These are phyloP conservation scores for Vitis cinerea DNA, from an alignment of 164 flowering plant genomes.

Conservation along the genomic window DNA sequence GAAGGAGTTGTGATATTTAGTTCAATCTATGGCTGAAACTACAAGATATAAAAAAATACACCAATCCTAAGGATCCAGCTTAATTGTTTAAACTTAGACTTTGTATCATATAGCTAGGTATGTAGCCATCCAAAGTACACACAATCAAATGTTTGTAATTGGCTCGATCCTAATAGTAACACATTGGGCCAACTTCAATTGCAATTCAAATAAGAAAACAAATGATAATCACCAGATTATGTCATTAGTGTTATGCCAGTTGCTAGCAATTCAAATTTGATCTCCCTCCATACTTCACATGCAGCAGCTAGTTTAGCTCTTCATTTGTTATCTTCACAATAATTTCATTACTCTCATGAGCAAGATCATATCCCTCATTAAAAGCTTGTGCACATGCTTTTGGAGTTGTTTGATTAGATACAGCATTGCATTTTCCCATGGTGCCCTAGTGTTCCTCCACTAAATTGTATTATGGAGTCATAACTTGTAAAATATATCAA, in stretches of 20 bases:
- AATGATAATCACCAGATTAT: neutral
- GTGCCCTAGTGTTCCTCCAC: too few species aligned
- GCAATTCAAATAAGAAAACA: neutral
- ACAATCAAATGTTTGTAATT: neutral
- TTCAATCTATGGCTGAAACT: too few species aligned
- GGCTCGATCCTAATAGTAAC: conserved; percentile 3
- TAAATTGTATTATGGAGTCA: too few species aligned
- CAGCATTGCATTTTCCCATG: conserved; percentile 13
- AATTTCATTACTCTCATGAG: conserved; percentile 3
- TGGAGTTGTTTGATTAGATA: conserved; percentile 17
- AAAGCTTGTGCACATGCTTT: conserved; percentile 17
- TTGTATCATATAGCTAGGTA: too few species aligned
- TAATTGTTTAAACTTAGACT: too few species aligned
- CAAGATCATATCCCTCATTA: conserved; percentile 16
- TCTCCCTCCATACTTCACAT: neutral
- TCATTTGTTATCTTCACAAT: conserved; percentile 7
- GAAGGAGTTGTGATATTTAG: too few species aligned
- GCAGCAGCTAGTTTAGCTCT: neutral
- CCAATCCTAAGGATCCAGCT: too few species aligned
- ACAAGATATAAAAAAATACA: too few species aligned
- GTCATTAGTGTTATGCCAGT: neutral
- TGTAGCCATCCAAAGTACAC: too few species aligned
- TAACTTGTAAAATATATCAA: too few species aligned
- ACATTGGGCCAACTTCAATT: conserved; percentile 1
- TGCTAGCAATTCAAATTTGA: conserved; percentile 7